Evolutionary conservation across 225 moss, liverwort and hornwort genomes (phyloP), one percentile per base, ranked within the genome.

Genomic region (Asterella californica): DNA sequence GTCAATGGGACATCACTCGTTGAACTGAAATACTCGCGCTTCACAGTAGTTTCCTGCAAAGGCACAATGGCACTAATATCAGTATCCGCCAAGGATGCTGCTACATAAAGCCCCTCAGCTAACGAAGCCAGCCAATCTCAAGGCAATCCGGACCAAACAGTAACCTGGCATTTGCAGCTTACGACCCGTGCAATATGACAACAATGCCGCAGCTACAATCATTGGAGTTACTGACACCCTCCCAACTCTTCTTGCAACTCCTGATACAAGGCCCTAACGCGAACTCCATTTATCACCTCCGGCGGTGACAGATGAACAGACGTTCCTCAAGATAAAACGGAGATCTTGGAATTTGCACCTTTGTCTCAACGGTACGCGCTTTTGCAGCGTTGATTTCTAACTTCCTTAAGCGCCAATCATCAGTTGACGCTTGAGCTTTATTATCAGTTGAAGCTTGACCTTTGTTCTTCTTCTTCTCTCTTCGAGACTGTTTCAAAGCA

Each of bases 381-480:
- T 60, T 53, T 4, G 9, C 54, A 15, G 6, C 3, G 47, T 57
- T 64, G 21, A 32, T 72, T 71, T 59, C 79, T 22, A 63, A 22
- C 62, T 29, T 67, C 81, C 46, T 73, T 9, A 53, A 33, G 0
- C 48, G 81, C 38, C 37, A 55, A 29, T 75, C 65, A 22, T 76
- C 71, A 25, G 38, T 82, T 33, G 76, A 45, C 19, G 18, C 46
- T 27, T 64, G 24, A 12, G 32, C 15, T 74, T 64, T 48, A 21
- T 49, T 74, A 42, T 49, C 75, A n/a, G 30, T 67, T 32, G 65
- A 48, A 61, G 17, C 53, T 36, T 70, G 64, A 50, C 67, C 38
- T 76, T 81, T 55, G 30, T 55, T 77, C 36, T 52, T 82, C 36
- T 75, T 82, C 61, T 75, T 82, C 47, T 87, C 79, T 66, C 55